Base-by-base conservation (phyloP, 129 eudicot species). In the Logfia minima region DNA sequence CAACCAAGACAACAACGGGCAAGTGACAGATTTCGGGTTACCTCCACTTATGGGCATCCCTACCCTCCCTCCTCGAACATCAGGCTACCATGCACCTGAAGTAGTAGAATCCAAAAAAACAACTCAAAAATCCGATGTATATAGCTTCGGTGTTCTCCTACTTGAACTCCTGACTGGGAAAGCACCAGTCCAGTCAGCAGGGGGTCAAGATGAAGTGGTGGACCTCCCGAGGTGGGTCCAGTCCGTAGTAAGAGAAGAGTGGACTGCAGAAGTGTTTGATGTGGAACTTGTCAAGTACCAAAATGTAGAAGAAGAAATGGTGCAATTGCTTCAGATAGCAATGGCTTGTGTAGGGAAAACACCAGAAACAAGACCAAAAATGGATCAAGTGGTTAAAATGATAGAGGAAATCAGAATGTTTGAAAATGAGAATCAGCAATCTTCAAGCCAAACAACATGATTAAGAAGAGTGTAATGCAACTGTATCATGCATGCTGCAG, bases 191-290 rank as follows among this genome's bases (percentile, higher is more conserved):
- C 92, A 81, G 79, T 77, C 90, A 77, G 74, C 84, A 31, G 18
- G 29, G 3, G 88, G 93, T 37, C 88, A 83, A 18, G 96, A 88
- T 23, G 96, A 88, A 35, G 92, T 87, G 75, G 79, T 83, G 19
- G 98, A 93, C 77, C 85, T 93, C 43, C 98, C 98, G n/a, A 62
- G 81, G 69, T 93, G 98, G 98, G 98, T 90, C 53, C 95, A 93
- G 28, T 90, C 98, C 1, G 94, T 93, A 0, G 96, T 90, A 11
- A 84, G 95, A 71, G 96, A 93, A 71, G 98, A 93, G 78, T 90
- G 98, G 98, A 90, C 98, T 0, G 96, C 97, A 1, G 98, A 90
- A 83, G 96, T 90, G 28, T 93, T 93, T 67, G 98, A 93, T 83
- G 83, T 77, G 16, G 96, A 88, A 77, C 79, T 93, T 58, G 79